Evolutionary conservation across 2,329 filamentous ascomycete species (phyloP).

Genomic region (Fusarium mexicanum): DNA sequence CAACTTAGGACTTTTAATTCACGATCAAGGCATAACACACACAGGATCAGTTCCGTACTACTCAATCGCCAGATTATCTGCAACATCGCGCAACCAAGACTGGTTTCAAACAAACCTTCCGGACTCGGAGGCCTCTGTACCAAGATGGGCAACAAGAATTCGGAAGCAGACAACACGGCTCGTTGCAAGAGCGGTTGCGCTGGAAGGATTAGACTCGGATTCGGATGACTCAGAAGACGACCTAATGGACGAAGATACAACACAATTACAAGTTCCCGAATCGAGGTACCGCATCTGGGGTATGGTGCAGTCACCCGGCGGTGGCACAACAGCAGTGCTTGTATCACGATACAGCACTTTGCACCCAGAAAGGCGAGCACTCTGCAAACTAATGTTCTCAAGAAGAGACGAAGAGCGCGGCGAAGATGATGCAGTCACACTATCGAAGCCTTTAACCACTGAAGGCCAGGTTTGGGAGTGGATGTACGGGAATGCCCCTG

Average conservation of each 20-base stretch:
- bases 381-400: slow-evolving; percentile 52
- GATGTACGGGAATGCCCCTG: slow-evolving; percentile 65
- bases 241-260: slow-evolving; percentile 45
- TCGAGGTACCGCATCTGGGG: slow-evolving; percentile 65
- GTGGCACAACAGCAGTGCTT: slow-evolving; percentile 61
- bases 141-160: slow-evolving; percentile 61
- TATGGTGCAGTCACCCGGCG: slow-evolving; percentile 61
- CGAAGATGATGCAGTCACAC: neutral
- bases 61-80: slow-evolving; percentile 63
- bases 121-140: slow-evolving; percentile 37
- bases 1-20: slow-evolving; percentile 57
- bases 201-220: slow-evolving; percentile 49
- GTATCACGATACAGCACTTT: slow-evolving; percentile 60
- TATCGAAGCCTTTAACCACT: slow-evolving; percentile 49
- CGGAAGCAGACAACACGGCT: slow-evolving; percentile 54
- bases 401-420: slow-evolving; percentile 38
- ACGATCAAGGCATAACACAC: slow-evolving; percentile 41
- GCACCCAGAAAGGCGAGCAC: slow-evolving; percentile 55
- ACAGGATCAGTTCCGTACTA: slow-evolving; percentile 55
- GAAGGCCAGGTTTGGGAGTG: slow-evolving; percentile 66
- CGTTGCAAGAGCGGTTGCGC: slow-evolving; percentile 58
- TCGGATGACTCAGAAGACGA: slow-evolving; percentile 47
- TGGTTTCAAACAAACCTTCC: slow-evolving; percentile 65
- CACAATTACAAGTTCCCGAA: slow-evolving; percentile 56
- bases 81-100: slow-evolving; percentile 59